These are phyloP conservation scores for Quercus phellos DNA, from an alignment of 331 rosid genomes.

Conservation along the genomic window DNA sequence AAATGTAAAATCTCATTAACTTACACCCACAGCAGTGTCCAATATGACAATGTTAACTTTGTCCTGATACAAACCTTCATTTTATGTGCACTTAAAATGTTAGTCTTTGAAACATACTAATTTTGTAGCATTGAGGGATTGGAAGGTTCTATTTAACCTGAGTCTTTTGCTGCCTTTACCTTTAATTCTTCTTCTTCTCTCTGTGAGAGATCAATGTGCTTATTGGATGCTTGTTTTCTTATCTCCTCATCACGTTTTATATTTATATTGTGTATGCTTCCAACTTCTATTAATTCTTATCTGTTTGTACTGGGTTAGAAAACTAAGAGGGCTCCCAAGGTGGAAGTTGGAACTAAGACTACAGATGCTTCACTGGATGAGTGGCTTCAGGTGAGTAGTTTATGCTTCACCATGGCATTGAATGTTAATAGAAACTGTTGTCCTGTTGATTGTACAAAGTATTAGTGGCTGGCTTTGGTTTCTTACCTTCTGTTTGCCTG, in stretches of 20 bases:
- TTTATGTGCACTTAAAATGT: background rate
- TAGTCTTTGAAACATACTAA: background rate
- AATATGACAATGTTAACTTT: background rate
- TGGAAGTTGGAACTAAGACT: constrained; percentile 84
- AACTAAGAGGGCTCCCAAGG: constrained; percentile 86
- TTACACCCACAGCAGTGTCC: background rate
- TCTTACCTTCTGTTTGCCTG: background rate
- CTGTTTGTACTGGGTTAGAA: constrained; percentile 44
- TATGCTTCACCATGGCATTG: background rate
- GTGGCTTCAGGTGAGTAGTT: constrained; percentile 81
- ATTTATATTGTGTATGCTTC: background rate
- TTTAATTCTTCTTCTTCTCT: background rate
- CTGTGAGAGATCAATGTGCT: background rate
- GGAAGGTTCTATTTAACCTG: background rate
- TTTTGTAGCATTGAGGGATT: background rate
- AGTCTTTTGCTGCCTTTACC: background rate
- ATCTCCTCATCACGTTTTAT: background rate
- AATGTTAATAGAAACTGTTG: background rate
- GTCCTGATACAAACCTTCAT: background rate
- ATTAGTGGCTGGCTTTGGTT: background rate
- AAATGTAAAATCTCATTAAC: background rate
- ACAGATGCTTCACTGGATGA: constrained; percentile 76
- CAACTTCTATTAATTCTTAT: background rate
- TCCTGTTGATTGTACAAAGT: background rate
- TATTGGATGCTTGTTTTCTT: background rate